A percentile compares a stretch with the other conserved stretches of the same genome.
These are phyloP conservation scores for Stentor coeruleus DNA, from an alignment of 73 alveolate species.

Conservation along the genomic window DNA sequence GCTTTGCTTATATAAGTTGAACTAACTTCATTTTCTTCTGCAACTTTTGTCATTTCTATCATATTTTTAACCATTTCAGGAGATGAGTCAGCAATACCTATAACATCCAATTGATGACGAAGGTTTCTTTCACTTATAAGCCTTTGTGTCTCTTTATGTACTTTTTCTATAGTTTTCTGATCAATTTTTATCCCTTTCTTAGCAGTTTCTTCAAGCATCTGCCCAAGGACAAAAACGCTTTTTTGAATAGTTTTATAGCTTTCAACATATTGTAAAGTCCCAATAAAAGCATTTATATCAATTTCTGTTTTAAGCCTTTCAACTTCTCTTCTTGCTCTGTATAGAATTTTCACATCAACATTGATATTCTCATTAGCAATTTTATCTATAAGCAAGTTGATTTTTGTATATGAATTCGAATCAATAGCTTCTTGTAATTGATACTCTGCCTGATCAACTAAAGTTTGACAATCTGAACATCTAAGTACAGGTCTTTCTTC, in stretches of 20 bases:
- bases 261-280: constrained; percentile 45
- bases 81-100: constrained; percentile 35
- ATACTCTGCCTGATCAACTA: constrained; percentile 59
- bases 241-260: constrained; percentile 60
- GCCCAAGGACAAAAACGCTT: constrained; percentile 41
- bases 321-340: constrained; percentile 60
- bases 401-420: constrained; percentile 41
- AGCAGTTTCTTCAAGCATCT: constrained; percentile 45
- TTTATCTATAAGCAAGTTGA: constrained; percentile 36
- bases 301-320: constrained; percentile 66
- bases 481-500: constrained; percentile 76
- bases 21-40: constrained; percentile 56
- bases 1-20: constrained; percentile 52
- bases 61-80: constrained; percentile 47
- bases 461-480: constrained; percentile 59
- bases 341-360: constrained; percentile 68
- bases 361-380: constrained; percentile 42
- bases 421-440: constrained; percentile 60
- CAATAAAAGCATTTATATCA: constrained; percentile 45
- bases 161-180: constrained; percentile 32
- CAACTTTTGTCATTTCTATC: constrained; percentile 39
- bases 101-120: constrained; percentile 44
- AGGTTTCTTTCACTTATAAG: constrained; percentile 66
- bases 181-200: constrained; percentile 48
- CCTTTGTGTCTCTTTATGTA: constrained; percentile 51